Base-by-base conservation (phyloP, 2,329 filamentous ascomycete genomes). In the Xylariaceae sp. region DNA sequence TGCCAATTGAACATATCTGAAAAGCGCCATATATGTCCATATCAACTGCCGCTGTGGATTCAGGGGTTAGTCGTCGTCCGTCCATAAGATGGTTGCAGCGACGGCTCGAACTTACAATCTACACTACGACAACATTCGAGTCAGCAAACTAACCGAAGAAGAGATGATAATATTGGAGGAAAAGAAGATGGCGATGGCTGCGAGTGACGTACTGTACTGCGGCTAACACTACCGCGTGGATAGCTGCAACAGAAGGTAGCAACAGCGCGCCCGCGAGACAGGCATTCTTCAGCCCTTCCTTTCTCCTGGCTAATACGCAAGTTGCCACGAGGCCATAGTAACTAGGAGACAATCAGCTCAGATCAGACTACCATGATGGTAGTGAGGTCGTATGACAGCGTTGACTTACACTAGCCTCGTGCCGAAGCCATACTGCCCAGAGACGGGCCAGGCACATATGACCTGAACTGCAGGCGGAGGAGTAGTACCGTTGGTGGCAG, bases 1-100 rank as follows among this genome's bases (percentile, higher is more conserved):
- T 84, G 10, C 84, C 86, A 44, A 89, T 85, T 0, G 85, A 78
- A 60, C 86, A 88, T 0, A 88, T 70, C 64, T 89, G 86, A 62
- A 88, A 87, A 7, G 85, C 84, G 1, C 86, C 86, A 58, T 82
- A 89, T 2, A 88, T 75, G 64, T 89, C 86, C 80, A 89, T 82
- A 66, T 88, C 86, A 11, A 88, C 79, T 11, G 82, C 85, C 55
- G 75, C 85, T 87, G 58, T 47, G 23, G 18, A 51, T 5, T 4
- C 18, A 35, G 23, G 9, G 23, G 34, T 62, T 10, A 64, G 60
- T 1, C 9, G 11, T n/a, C n/a, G 42, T 11, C 10, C 23, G 23
- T 30, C 23, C 23, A 30, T 30, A 30, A 30, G 23, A 30, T 30
- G 23, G 3, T 30, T 30, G 23, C 23, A 30, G 23, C 23, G 39